Evolutionary conservation across 495 filamentous ascomycete species (phyloP), one percentile per base, ranked within the genome.

Genomic region (Trichoderma asperelloides): DNA sequence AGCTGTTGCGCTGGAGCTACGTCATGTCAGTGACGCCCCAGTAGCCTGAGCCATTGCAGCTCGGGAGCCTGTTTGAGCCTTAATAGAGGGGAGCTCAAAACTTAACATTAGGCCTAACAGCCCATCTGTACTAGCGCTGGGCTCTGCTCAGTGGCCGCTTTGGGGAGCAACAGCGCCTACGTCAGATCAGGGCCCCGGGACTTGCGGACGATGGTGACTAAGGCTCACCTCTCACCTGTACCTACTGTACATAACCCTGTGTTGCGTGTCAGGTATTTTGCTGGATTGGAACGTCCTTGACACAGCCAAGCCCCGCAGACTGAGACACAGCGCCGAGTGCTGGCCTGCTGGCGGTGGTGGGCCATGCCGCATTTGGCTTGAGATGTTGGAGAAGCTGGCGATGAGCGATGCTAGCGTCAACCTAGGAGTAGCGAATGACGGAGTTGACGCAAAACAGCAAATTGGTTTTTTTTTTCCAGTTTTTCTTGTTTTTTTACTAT

Each of bases 1-100:
- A 60, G 55, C 55, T 60, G 55, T 60, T 60, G 55, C 55, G 55
- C 55, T 30, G 9, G 27, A n/a, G 65, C 65, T 66, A 66, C 65
- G 65, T 66, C 65, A 66, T 66, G 18, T 23, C 33, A 16, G 23
- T 13, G 30, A 39, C 21, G 64, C 39, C 23, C 64, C 47, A 47
- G 40, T 47, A 27, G 40, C 28, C 40, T 47, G 64, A 39, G 33
- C n/a, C 55, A 13, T 18, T 11, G 41, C 65, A 55, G 65, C 65
- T 57, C 18, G 13, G 47, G 6, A 49, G 49, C 47, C 28, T 37
- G 21, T 66, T 39, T 45, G 43, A 28, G 65, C 65, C 41, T 41
- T 43, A 16, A 45, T 21, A 30, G 11, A 11, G 25, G 13, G 55
- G 25, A 60, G 55, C 11, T 30, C 55, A 12, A 47, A 37, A 8